Conservation (phyloP, 1,284 basidiomycete genomes). For the Anthracocystis setariae region DNA sequence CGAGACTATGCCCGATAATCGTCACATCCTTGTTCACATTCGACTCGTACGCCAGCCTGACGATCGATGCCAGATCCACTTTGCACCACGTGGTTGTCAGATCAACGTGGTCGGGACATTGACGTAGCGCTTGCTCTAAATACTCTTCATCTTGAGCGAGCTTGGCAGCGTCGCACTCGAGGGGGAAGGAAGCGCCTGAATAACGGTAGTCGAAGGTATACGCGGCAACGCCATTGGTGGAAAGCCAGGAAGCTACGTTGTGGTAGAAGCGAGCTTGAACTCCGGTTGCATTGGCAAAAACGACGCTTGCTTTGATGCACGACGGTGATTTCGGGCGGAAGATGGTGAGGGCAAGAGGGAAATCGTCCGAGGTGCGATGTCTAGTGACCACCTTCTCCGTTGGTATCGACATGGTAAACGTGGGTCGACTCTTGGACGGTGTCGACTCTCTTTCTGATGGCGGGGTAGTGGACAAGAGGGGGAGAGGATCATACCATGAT, state of each 20-base stretch:
- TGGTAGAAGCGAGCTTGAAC: constrained; percentile 57
- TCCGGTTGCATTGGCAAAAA: constrained; percentile 56
- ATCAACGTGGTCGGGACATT: constrained; percentile 38
- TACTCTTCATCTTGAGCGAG: constrained; percentile 50
- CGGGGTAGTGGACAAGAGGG: no score
- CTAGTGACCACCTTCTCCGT: constrained; percentile 22
- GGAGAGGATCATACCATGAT: no score
- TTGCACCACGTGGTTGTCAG: constrained; percentile 56
- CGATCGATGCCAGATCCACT: constrained; percentile 52
- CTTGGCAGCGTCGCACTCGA: constrained; percentile 30
- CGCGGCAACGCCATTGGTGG: constrained; percentile 47
- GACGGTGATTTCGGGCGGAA: constrained; percentile 32
- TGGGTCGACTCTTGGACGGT: neutral
- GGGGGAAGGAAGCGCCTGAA: constrained; percentile 51
- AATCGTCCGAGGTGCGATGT: constrained; percentile 38
- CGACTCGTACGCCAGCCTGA: constrained; percentile 33
- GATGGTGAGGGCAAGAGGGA: constrained; percentile 43
- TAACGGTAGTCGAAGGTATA: constrained; percentile 59
- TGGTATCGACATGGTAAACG: constrained; percentile 14
- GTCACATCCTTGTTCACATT: constrained; percentile 42
- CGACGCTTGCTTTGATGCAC: constrained; percentile 28
- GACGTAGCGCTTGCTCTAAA: constrained; percentile 42
- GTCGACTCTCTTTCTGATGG: no score
- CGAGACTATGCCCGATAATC: constrained; percentile 52
- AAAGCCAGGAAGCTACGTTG: constrained; percentile 46